These are phyloP conservation scores for Botrytis hyacinthi DNA, from an alignment of 2,329 filamentous ascomycete genomes.

Conservation along the genomic window DNA sequence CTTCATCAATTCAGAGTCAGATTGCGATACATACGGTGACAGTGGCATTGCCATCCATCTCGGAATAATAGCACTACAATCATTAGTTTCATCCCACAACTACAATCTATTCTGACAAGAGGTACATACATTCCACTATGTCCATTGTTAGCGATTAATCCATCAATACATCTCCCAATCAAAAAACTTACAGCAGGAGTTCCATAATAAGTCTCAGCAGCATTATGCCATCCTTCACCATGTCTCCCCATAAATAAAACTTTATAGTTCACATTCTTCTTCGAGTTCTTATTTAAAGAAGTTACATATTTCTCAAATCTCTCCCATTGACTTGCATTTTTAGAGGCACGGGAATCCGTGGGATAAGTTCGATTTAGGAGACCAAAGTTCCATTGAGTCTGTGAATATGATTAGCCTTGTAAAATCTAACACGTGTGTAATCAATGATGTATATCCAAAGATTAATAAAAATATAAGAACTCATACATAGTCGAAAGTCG, in stretches of 20 bases:
- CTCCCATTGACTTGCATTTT: slow-evolving; percentile 59
- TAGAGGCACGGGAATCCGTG: slow-evolving; percentile 47
- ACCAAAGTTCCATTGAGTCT: slow-evolving; percentile 58
- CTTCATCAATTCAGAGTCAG: neutral
- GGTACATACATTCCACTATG: slow-evolving; percentile 58
- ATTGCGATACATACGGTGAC: slow-evolving; percentile 34
- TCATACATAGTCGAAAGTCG: slow-evolving; percentile 63
- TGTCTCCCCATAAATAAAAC: slow-evolving; percentile 56
- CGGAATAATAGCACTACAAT: slow-evolving; percentile 62
- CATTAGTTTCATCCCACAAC: neutral
- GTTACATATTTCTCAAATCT: slow-evolving; percentile 59
- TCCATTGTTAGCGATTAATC: neutral
- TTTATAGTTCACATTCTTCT: slow-evolving; percentile 57
- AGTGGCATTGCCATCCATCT: slow-evolving; percentile 62
- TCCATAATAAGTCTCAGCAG: slow-evolving; percentile 63
- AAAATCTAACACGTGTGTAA: neutral
- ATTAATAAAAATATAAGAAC: neutral
- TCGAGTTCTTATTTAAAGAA: slow-evolving; percentile 49
- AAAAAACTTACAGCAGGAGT: slow-evolving; percentile 48
- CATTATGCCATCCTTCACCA: slow-evolving; percentile 27
- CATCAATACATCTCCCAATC: neutral
- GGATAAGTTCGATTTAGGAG: slow-evolving; percentile 62
- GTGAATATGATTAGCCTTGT: slow-evolving; percentile 44
- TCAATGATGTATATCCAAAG: neutral
- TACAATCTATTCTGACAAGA: neutral